These are phyloP conservation scores for Rosa multiflora DNA, from an alignment of 306 rosid species.

Conservation along the genomic window DNA sequence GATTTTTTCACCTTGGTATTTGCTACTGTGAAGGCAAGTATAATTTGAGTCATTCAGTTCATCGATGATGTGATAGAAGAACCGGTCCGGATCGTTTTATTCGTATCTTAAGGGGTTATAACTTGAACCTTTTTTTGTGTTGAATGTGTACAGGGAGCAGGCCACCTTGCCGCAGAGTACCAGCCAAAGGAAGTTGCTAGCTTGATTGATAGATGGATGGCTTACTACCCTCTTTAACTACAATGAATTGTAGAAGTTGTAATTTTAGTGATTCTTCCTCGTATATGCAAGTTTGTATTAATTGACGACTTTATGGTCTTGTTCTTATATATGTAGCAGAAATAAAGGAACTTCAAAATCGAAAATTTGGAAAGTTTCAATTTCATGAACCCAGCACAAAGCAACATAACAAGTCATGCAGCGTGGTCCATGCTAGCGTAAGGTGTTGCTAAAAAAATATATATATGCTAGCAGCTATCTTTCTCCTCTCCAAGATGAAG, in stretches of 20 bases:
- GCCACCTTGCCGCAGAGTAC: constrained; percentile 33
- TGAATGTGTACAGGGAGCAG: constrained; percentile 23
- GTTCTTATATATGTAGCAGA: background rate
- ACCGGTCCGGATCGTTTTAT: background rate
- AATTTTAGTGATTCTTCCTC: background rate
- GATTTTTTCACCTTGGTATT: background rate
- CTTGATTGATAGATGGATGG: constrained; percentile 24
- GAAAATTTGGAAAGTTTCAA: background rate
- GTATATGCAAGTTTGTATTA: background rate
- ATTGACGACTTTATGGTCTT: background rate
- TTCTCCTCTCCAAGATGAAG: no score
- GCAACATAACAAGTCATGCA: no score
- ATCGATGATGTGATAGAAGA: background rate
- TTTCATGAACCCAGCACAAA: no score
- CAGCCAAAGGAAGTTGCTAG: constrained; percentile 22
- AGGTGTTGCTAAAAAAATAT: no score
- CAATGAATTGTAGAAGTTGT: background rate
- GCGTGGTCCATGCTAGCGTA: no score
- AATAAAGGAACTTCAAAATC: background rate
- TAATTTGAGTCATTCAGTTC: background rate
- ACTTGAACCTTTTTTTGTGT: background rate
- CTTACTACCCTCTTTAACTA: constrained; percentile 21
- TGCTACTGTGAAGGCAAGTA: constrained; percentile 19
- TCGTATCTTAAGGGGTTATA: background rate
- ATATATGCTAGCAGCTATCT: no score